Evolutionary conservation across 2,329 filamentous ascomycete species (phyloP).

Genomic region (Colletotrichum zoysiae): DNA sequence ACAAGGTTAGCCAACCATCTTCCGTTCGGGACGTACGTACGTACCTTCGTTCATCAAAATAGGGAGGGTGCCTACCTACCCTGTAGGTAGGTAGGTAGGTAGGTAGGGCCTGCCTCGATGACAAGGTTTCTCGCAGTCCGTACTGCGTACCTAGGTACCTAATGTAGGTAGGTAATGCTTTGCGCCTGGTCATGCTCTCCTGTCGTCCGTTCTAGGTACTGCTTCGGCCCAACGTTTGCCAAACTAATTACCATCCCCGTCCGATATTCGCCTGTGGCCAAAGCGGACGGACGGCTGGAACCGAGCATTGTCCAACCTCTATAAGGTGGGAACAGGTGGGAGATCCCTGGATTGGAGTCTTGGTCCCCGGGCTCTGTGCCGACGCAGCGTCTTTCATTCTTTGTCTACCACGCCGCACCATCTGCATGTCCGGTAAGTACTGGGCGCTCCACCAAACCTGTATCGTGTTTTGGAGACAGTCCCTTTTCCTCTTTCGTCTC

Average conservation of each 20-base stretch:
- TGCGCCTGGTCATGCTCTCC: constrained; percentile 9
- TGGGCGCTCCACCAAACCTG: not conserved
- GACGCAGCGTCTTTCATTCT: constrained; percentile 33
- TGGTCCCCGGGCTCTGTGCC: not conserved
- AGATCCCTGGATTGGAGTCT: not conserved
- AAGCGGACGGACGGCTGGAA: constrained; percentile 15
- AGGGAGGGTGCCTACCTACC: constrained; percentile 5
- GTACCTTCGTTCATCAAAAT: constrained; percentile 9
- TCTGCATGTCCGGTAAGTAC: not conserved
- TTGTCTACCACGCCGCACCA: constrained; percentile 5
- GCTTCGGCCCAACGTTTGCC: not conserved
- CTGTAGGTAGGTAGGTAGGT: no score
- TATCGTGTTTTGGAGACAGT: not conserved
- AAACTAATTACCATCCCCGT: not conserved
- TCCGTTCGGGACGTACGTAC: not conserved
- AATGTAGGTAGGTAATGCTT: not conserved
- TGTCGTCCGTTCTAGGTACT: constrained; percentile 14
- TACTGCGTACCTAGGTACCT: no score
- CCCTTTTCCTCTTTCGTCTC: not conserved
- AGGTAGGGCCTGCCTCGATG: not conserved
- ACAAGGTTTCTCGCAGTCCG: not conserved
- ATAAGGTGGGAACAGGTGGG: no score
- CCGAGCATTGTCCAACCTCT: not conserved
- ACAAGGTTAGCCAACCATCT: not conserved
- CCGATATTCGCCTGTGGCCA: constrained; percentile 8